Evolutionary conservation across 371 early-diverging fungal species (phyloP), one percentile per base, ranked within the genome.

Genomic region (Haplosporangium sp.): DNA sequence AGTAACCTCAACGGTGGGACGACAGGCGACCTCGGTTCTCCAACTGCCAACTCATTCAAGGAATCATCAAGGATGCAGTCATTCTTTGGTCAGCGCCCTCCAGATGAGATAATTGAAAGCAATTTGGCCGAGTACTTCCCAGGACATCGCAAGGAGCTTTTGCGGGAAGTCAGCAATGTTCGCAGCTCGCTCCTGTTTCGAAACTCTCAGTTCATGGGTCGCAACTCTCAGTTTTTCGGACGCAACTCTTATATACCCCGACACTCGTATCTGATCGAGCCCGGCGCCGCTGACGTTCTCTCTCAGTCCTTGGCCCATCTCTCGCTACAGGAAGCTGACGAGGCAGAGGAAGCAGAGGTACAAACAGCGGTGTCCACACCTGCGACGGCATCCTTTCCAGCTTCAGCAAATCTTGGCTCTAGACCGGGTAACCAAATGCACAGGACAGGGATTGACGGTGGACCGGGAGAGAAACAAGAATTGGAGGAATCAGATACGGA

Each of bases 51-150:
- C 52, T 57, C 67, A 12, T 67, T 73, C 68, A 53, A 66, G 63
- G 68, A 70, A 47, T 67, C 71, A 1, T 62, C 71, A 8, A 54
- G 72, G 20, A 77, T 77, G 77, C 77, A 77, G 23, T 71, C 77
- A 42, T 93, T 97, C 77, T 95, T 98, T 79, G 96, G 96, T 41
- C 95, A 96, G 80, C 93, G 98, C 11, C 98, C 98, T 2, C 95
- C 96, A 0, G 94, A 95, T 2, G 96, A 95, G 79, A 83, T 94
- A 53, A 96, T 98, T 74, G 91, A 92, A 9, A 91, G 90, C 66
- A 92, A 97, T 69, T 84, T 98, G 40, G 89, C 90, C 38, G 89
- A 93, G 51, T 98, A 94, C 75, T 97, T 98, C 80, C 98, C 98
- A 6, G 81, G 76, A 9, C 84, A 84, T 48, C 69, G 76, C 64